phyloP scores from a whole-genome alignment of 257 asterid genomes.

The Solanum pinnatisectum region DNA sequence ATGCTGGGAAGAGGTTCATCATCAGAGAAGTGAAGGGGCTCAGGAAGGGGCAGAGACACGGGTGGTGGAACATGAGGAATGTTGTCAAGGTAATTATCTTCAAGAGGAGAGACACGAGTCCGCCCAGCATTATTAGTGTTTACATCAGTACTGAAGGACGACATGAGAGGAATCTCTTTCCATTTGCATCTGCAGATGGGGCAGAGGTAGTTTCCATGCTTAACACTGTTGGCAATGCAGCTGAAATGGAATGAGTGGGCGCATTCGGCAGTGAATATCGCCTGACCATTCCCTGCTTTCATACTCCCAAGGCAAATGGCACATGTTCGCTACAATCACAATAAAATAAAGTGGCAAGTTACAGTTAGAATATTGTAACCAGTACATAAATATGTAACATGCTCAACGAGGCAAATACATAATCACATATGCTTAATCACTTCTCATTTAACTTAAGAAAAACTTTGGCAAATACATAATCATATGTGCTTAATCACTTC shows the following conservation, averaged over 20 bases:
- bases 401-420: background rate
- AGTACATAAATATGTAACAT: background rate
- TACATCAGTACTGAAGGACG: background rate
- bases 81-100: background rate
- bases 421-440: background rate
- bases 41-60: background rate
- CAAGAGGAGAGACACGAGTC: conserved; percentile 13
- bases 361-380: background rate
- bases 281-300: conserved; percentile 21
- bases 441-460: background rate
- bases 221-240: conserved; percentile 24
- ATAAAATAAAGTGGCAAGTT: background rate
- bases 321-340: conserved; percentile 16
- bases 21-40: conserved; percentile 13
- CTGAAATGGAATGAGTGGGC: conserved; percentile 28
- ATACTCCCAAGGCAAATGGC: conserved; percentile 25
- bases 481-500: background rate
- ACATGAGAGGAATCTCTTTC: conserved; percentile 23
- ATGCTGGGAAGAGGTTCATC: conserved; percentile 20
- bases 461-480: background rate
- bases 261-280: conserved; percentile 35
- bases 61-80: background rate
- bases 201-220: conserved; percentile 22
- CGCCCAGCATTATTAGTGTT: background rate
- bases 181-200: conserved; percentile 28